Conservation (phyloP, 2,329 filamentous ascomycete species). For the Beauveria caledonica region DNA sequence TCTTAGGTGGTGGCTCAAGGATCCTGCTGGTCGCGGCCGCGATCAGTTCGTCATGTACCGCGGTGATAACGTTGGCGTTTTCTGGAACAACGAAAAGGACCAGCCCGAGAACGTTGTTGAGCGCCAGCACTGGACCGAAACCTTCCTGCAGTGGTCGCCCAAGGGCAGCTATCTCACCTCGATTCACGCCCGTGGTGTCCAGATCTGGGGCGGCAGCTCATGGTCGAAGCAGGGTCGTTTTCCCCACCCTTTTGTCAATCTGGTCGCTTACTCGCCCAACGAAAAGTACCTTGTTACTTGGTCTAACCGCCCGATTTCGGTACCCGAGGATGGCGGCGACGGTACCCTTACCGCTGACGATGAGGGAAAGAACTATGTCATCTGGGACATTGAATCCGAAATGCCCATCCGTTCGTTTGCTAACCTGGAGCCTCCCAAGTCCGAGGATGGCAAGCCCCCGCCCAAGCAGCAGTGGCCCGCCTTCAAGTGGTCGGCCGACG, state of each 20-base stretch:
- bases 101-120: slow-evolving; percentile 82
- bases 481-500: slow-evolving; percentile 98
- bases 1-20: slow-evolving; percentile 84
- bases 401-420: slow-evolving; percentile 90
- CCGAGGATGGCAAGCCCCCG: slow-evolving; percentile 50
- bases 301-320: slow-evolving; percentile 88
- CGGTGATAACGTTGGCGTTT: slow-evolving; percentile 84
- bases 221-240: slow-evolving; percentile 92
- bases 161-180: slow-evolving; percentile 90
- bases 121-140: slow-evolving; percentile 93
- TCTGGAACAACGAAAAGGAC: slow-evolving; percentile 98
- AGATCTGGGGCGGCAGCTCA: slow-evolving; percentile 86
- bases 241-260: slow-evolving; percentile 88
- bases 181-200: slow-evolving; percentile 90
- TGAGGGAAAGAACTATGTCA: slow-evolving; percentile 98
- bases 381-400: slow-evolving; percentile 90
- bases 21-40: slow-evolving; percentile 68
- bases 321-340: slow-evolving; percentile 80
- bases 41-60: slow-evolving; percentile 96
- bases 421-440: slow-evolving; percentile 69
- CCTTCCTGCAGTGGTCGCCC: slow-evolving; percentile 96
- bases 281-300: slow-evolving; percentile 95
- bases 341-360: slow-evolving; percentile 81
- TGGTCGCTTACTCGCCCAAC: slow-evolving; percentile 88
- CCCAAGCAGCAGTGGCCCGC: slow-evolving; percentile 97